These are phyloP conservation scores for Prunus salicina DNA, from an alignment of 306 rosid genomes.

Conservation along the genomic window DNA sequence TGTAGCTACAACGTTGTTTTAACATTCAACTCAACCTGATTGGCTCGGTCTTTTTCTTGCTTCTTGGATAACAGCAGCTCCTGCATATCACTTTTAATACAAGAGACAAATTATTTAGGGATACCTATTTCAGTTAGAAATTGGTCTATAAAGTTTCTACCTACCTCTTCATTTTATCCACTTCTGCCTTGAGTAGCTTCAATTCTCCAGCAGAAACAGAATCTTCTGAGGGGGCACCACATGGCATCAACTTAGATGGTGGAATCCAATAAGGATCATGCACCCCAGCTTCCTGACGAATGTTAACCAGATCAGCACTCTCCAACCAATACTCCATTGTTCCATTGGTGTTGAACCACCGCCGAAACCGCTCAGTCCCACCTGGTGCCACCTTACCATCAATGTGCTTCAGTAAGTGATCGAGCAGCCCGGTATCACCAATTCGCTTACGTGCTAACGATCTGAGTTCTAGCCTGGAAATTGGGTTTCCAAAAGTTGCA, in stretches of 20 bases:
- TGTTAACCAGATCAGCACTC: slow-evolving; percentile 56
- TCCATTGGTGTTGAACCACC: slow-evolving; percentile 76
- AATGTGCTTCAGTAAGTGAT: slow-evolving; percentile 81
- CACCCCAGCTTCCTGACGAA: slow-evolving; percentile 71
- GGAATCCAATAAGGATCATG: slow-evolving; percentile 78
- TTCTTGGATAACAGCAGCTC: slow-evolving; percentile 50
- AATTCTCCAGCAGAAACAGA: slow-evolving; percentile 57
- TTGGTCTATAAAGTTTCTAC: slow-evolving; percentile 5
- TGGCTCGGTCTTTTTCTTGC: slow-evolving; percentile 35
- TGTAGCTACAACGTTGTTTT: slow-evolving; percentile 21
- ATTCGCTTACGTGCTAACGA: slow-evolving; percentile 59
- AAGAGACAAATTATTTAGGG: slow-evolving; percentile 22
- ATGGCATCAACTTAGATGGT: slow-evolving; percentile 31
- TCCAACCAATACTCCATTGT: slow-evolving; percentile 95
- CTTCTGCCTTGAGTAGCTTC: slow-evolving; percentile 57
- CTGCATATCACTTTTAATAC: slow-evolving; percentile 64
- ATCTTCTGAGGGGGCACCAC: slow-evolving; percentile 20
- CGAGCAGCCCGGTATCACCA: slow-evolving; percentile 93
- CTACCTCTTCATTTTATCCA: slow-evolving; percentile 72
- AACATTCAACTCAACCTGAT: slow-evolving; percentile 49
- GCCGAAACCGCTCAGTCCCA: slow-evolving; percentile 63
- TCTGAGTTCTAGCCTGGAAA: slow-evolving; percentile 62
- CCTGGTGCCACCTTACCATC: slow-evolving; percentile 75
- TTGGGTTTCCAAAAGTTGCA: slow-evolving; percentile 68
- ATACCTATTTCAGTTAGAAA: background rate